Percentiles rank a stretch among this genome's conserved stretches.
Conservation (phyloP, 2,329 filamentous ascomycete species). For the Fusarium nodosum region DNA sequence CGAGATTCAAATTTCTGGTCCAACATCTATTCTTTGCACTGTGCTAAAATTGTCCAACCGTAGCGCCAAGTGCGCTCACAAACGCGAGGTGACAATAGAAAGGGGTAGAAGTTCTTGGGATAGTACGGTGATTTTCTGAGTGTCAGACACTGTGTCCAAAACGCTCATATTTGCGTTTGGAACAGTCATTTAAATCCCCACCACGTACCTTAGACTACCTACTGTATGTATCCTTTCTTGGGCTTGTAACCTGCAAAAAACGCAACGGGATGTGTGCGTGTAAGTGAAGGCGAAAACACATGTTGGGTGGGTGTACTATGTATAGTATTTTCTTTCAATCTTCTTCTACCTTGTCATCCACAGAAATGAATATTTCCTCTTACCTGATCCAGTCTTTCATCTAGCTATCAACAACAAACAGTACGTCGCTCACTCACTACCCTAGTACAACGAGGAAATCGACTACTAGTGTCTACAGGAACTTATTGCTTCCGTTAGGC, state of each 20-base stretch:
- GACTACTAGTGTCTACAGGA: neutral
- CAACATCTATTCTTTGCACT: slow-evolving; percentile 32
- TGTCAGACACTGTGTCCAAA: slow-evolving; percentile 1
- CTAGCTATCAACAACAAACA: neutral
- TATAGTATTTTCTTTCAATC: neutral
- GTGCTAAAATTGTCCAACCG: slow-evolving; percentile 34
- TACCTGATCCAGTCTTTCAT: neutral
- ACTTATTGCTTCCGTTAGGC: neutral
- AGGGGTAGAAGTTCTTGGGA: slow-evolving; percentile 4
- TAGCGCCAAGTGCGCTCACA: slow-evolving; percentile 28
- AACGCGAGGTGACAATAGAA: slow-evolving; percentile 10
- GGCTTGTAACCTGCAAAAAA: neutral
- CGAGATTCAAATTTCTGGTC: slow-evolving; percentile 33
- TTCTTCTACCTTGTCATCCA: neutral
- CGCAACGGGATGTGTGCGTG: neutral
- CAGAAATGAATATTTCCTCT: neutral
- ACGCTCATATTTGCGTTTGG: slow-evolving; percentile 10
- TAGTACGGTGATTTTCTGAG: slow-evolving; percentile 10
- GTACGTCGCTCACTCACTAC: neutral
- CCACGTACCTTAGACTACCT: slow-evolving; percentile 2
- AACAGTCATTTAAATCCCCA: slow-evolving; percentile 15
- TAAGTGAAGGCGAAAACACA: neutral
- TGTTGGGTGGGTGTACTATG: neutral
- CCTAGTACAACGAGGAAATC: neutral
- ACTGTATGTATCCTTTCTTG: neutral